Evolutionary conservation across 805 yeast genomes (phyloP).

Genomic region (Cyberlindnera meyerae): DNA sequence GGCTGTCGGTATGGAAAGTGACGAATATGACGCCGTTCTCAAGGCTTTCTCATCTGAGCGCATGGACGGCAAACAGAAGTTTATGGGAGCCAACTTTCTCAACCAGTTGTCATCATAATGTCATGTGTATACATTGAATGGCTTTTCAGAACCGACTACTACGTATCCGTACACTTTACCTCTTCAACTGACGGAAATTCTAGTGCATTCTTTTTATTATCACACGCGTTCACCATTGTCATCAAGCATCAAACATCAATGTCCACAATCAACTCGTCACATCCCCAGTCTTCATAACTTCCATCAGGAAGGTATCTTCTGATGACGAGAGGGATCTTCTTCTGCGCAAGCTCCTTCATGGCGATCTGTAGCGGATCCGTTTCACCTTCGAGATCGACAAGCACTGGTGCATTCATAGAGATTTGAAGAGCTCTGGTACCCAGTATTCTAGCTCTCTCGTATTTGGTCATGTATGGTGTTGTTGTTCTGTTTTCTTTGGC

Average conservation of each 20-base stretch:
- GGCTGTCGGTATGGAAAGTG: constrained; percentile 34
- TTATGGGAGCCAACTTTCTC: constrained; percentile 61
- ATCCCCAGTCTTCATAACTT: constrained; percentile 97
- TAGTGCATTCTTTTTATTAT: neutral
- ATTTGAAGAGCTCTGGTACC: constrained; percentile 98
- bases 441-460: constrained; percentile 94
- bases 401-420: constrained; percentile 96
- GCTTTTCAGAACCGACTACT: no score
- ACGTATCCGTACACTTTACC: no score
- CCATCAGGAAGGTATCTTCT: constrained; percentile 97
- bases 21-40: constrained; percentile 47
- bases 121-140: no score
- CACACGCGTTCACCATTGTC: no score
- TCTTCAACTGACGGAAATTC: neutral
- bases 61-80: constrained; percentile 52
- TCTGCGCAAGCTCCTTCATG: constrained; percentile 91
- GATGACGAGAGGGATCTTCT: constrained; percentile 90
- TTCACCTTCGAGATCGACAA: constrained; percentile 97
- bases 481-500: constrained; percentile 87
- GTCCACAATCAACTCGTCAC: constrained; percentile 94
- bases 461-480: constrained; percentile 98
- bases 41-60: constrained; percentile 49
- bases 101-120: constrained; percentile 27
- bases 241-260: constrained; percentile 29
- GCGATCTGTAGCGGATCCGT: constrained; percentile 98